phyloP scores from a whole-genome alignment of 2,329 filamentous ascomycete genomes.

The Rugonectria rugulosa region DNA sequence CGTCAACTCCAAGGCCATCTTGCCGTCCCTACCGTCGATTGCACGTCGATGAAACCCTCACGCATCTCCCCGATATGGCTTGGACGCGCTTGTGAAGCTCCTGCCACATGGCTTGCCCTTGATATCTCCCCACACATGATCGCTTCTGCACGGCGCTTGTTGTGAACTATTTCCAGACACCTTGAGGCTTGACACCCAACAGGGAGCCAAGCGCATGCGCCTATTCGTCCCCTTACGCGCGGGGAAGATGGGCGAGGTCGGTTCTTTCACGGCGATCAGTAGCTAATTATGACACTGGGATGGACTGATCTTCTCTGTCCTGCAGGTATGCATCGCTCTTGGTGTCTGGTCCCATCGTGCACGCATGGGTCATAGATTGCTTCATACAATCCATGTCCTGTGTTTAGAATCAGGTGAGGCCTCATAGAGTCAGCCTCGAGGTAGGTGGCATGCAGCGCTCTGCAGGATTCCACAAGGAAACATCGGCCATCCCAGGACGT shows the following conservation, averaged over 20 bases:
- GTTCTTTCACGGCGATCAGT: too few species aligned
- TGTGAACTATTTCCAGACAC: constrained; percentile 10
- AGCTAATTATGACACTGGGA: too few species aligned
- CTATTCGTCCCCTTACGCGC: background rate
- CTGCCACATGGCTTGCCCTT: background rate
- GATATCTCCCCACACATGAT: background rate
- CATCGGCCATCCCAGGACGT: too few species aligned
- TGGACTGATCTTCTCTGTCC: too few species aligned
- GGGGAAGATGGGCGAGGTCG: background rate
- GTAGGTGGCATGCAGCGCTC: too few species aligned
- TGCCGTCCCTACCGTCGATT: background rate
- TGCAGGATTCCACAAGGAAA: too few species aligned
- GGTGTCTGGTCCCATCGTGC: too few species aligned
- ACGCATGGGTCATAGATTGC: too few species aligned
- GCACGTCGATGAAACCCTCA: constrained; percentile 3
- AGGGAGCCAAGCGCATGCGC: background rate
- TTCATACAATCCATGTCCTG: too few species aligned
- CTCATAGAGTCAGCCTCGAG: background rate
- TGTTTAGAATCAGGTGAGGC: background rate
- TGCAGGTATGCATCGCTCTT: background rate
- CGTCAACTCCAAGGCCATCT: background rate
- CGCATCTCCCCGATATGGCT: constrained; percentile 8
- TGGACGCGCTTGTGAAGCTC: background rate
- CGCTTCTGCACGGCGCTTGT: constrained; percentile 10
- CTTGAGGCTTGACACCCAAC: too few species aligned